A percentile compares a stretch with the other conserved stretches of the same genome.
phyloP scores from a whole-genome alignment of 2,329 filamentous ascomycete genomes.

The Nannizziopsis barbatae region DNA sequence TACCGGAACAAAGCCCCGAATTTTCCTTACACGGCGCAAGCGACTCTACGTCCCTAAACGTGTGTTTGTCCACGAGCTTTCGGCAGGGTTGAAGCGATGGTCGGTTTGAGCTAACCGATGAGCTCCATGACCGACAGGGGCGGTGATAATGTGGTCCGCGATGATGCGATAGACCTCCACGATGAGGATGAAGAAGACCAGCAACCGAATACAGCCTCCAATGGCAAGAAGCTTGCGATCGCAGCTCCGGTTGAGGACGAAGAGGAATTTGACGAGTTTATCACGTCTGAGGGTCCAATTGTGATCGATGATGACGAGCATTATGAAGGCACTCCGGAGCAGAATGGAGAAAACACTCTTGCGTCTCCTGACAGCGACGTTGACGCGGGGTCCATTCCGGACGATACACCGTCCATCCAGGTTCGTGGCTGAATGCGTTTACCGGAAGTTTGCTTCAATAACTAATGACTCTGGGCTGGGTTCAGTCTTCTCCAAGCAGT shows the following conservation, averaged over 20 bases:
- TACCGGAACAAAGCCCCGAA: too few relatives aligned
- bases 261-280: slow-evolving; percentile 4
- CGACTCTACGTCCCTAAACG: neutral
- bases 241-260: slow-evolving; percentile 2
- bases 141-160: slow-evolving; percentile 50
- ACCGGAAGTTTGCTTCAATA: slow-evolving; percentile 44
- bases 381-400: slow-evolving; percentile 65
- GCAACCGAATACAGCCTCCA: neutral
- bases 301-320: slow-evolving; percentile 21
- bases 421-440: slow-evolving; percentile 43
- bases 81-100: slow-evolving; percentile 41
- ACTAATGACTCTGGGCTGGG: slow-evolving; percentile 38
- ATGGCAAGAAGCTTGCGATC: neutral
- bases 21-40: neutral
- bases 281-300: slow-evolving; percentile 21
- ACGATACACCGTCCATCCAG: slow-evolving; percentile 74
- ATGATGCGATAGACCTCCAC: slow-evolving; percentile 37
- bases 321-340: slow-evolving; percentile 6
- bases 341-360: slow-evolving; percentile 14
- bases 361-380: slow-evolving; percentile 37
- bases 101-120: slow-evolving; percentile 48
- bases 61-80: neutral
- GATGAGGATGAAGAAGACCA: slow-evolving; percentile 27
- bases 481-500: slow-evolving; percentile 58
- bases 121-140: slow-evolving; percentile 56